phyloP scores from a whole-genome alignment of 192 early-diverging fungal genomes.

The Thoreauomyces humboldtii region DNA sequence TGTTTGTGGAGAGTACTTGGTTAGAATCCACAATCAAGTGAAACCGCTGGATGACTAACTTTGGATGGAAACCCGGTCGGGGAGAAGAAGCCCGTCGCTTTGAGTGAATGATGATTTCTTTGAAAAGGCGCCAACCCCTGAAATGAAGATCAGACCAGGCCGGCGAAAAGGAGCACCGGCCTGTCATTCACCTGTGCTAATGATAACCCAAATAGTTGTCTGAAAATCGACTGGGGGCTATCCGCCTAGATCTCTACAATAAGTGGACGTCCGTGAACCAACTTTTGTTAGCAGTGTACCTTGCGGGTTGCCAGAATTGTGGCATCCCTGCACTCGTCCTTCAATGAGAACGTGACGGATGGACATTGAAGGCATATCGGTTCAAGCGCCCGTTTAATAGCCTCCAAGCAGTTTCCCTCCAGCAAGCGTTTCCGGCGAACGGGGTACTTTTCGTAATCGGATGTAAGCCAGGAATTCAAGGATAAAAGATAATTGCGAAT shows the following conservation, averaged over 20 bases:
- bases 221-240: constrained; percentile 37
- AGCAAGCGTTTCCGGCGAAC: constrained; percentile 53
- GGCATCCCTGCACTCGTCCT: constrained; percentile 4
- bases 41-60: background rate
- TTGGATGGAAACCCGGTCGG: constrained; percentile 16
- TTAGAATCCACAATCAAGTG: too few species aligned
- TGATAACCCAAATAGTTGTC: constrained; percentile 51
- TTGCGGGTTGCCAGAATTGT: constrained; percentile 19
- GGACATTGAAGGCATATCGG: constrained; percentile 41
- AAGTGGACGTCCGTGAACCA: too few species aligned
- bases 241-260: constrained; percentile 23
- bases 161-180: too few species aligned
- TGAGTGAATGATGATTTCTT: constrained; percentile 5
- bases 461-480: background rate
- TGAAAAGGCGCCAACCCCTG: constrained; percentile 15
- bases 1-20: constrained; percentile 8
- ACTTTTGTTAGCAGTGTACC: too few species aligned
- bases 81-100: constrained; percentile 9
- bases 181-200: constrained; percentile 49
- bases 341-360: constrained; percentile 8
- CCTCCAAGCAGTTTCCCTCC: constrained; percentile 40
- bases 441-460: constrained; percentile 44
- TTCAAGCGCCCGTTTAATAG: constrained; percentile 51
- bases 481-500: background rate
- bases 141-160: too few species aligned